Percentiles rank a stretch among this genome's conserved stretches.
Evolutionary conservation across 2,329 filamentous ascomycete genomes (phyloP).

Genomic region (Xenosphaeropsis pyriputrescens): DNA sequence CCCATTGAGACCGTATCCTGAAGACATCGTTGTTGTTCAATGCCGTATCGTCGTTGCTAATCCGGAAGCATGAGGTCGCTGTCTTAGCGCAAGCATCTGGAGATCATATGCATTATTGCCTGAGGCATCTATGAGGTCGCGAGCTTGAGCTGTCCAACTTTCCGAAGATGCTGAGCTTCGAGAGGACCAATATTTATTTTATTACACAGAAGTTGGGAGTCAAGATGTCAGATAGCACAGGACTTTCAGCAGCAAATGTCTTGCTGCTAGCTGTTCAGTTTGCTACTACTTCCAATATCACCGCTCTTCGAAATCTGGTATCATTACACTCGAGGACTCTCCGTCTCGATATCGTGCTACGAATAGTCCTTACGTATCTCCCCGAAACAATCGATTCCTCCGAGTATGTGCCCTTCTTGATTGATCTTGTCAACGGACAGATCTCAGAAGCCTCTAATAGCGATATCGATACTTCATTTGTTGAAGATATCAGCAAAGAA

Average conservation of each 20-base stretch:
- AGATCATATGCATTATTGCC: conserved; percentile 7
- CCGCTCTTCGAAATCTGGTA: conserved; percentile 44
- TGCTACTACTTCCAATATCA: conserved; percentile 50
- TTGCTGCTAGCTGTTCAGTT: conserved; percentile 60
- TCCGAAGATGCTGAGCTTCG: conserved; percentile 2
- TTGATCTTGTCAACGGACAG: conserved; percentile 27
- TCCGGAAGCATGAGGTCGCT: conserved; percentile 1
- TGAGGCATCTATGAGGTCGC: conserved; percentile 1
- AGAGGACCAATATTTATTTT: conserved; percentile 3
- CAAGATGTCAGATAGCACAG: conserved; percentile 16
- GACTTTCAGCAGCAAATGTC: conserved; percentile 51
- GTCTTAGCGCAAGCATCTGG: neutral
- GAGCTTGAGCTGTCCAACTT: conserved; percentile 4
- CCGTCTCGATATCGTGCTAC: conserved; percentile 48
- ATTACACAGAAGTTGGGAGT: neutral
- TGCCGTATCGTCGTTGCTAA: conserved; percentile 5
- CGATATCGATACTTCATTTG: conserved; percentile 34
- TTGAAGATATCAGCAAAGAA: conserved; percentile 44
- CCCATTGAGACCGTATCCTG: conserved; percentile 69
- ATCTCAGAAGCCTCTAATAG: conserved; percentile 20
- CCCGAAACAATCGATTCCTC: conserved; percentile 54
- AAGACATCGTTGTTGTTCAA: conserved; percentile 44
- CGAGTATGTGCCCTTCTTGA: conserved; percentile 46
- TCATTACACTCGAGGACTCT: conserved; percentile 41
- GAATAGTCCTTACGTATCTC: conserved; percentile 62